A percentile compares a stretch with the other conserved stretches of the same genome.
phyloP scores from a whole-genome alignment of 495 filamentous ascomycete genomes.

The Penicillium egyptiacum region DNA sequence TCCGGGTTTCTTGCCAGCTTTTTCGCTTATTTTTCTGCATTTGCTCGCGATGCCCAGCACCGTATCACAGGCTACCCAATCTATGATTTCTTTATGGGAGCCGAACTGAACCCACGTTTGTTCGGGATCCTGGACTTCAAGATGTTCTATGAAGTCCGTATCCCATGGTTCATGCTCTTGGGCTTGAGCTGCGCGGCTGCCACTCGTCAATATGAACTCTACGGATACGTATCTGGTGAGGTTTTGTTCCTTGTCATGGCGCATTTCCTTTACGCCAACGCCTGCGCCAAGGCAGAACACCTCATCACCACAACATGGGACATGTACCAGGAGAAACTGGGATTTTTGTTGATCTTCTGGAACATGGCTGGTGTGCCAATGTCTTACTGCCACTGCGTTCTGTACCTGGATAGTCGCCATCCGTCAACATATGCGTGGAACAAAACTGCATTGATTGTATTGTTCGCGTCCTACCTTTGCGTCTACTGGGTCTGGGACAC shows the following conservation, averaged over 20 bases:
- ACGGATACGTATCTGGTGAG: constrained; percentile 86
- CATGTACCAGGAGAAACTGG: constrained; percentile 99
- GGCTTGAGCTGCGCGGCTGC: constrained; percentile 73
- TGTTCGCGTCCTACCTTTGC: constrained; percentile 72
- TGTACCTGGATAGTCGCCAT: constrained; percentile 85
- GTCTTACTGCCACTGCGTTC: constrained; percentile 90
- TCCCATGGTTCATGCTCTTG: constrained; percentile 94
- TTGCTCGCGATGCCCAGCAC: constrained; percentile 54
- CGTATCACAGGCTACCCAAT: constrained; percentile 89
- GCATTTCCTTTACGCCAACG: constrained; percentile 90
- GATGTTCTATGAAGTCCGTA: constrained; percentile 97
- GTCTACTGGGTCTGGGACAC: constrained; percentile 93
- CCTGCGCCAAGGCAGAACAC: constrained; percentile 93
- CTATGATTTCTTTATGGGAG: constrained; percentile 99
- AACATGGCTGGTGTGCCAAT: constrained; percentile 94
- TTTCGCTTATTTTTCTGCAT: constrained; percentile 74
- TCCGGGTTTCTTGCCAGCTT: constrained; percentile 75
- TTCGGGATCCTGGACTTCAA: constrained; percentile 84
- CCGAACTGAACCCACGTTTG: constrained; percentile 91
- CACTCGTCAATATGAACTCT: constrained; percentile 78
- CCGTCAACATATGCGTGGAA: constrained; percentile 78
- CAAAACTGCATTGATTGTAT: constrained; percentile 54
- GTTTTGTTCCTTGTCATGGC: constrained; percentile 83
- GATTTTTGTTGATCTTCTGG: constrained; percentile 99
- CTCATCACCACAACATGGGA: constrained; percentile 79